Percentiles rank a stretch among this genome's conserved stretches.
These are phyloP conservation scores for Pinus albicaulis DNA, from an alignment of 75 land plant species.

Conservation along the genomic window DNA sequence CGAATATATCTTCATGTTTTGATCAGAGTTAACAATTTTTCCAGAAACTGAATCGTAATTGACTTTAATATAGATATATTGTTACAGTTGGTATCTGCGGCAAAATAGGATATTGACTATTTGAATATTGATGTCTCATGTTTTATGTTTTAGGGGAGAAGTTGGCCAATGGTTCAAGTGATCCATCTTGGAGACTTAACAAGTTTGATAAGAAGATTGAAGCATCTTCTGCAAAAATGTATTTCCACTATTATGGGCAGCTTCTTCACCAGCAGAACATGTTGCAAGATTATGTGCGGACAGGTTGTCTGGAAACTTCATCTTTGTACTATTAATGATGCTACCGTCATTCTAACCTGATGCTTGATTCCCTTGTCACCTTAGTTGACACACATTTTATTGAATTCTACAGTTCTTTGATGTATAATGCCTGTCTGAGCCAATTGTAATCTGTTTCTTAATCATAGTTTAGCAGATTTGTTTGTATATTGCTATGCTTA, in stretches of 20 bases:
- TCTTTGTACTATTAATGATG: background rate
- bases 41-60: background rate
- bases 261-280: slow-evolving; percentile 96
- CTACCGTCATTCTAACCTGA: background rate
- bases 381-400: no score
- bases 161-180: slow-evolving; percentile 47
- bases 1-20: background rate
- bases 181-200: slow-evolving; percentile 26
- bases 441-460: background rate
- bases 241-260: slow-evolving; percentile 98
- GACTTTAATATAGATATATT: background rate
- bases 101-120: background rate
- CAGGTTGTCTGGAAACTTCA: slow-evolving; percentile 57
- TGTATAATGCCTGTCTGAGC: background rate
- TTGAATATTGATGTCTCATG: background rate
- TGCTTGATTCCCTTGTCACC: background rate
- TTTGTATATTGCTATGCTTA: slow-evolving; percentile 3
- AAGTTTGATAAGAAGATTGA: slow-evolving; percentile 95
- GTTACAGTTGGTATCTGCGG: background rate
- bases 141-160: slow-evolving; percentile 19
- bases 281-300: slow-evolving; percentile 97
- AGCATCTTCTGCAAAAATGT: slow-evolving; percentile 93
- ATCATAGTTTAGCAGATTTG: background rate
- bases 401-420: no score
- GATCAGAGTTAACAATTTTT: background rate